Base-by-base conservation (phyloP, 192 early-diverging fungal genomes). In the Coemansia umbellata region DNA sequence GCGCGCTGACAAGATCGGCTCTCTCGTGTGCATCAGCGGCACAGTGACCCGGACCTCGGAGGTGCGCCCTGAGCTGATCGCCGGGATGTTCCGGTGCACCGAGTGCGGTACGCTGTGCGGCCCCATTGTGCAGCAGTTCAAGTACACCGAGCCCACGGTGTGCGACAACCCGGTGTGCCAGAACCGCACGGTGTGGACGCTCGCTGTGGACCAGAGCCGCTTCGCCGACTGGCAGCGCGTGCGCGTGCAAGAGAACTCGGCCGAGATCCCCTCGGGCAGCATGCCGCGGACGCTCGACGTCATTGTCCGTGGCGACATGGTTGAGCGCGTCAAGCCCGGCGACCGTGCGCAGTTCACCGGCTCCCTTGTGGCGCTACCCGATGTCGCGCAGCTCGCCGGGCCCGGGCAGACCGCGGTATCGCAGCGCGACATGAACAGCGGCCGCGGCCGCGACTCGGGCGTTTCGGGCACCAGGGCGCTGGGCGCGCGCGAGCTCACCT, bases 171-270 rank as follows among this genome's bases (percentile, higher is more conserved):
- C 81, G 13, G 80, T 80, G 24, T 97, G 94, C 78, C 79, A 84
- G 37, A 95, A 95, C 72, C 78, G 89, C 35, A 77, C 69, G 8
- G 61, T 81, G 28, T 99, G 94, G 86, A 81, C 81, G 39, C 69
- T 97, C 18, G 72, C 85, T 41, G 82, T 91, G 17, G 91, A 90
- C 62, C 83, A 86, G 56, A 89, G 86, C 67, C 85, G 82, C 58
- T 99, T 97, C 70, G 83, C 84, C 27, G 96, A 99, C 78, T 99
- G 96, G 96, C 96, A 99, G 81, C 85, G 93, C 55, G 84, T 97
- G 36, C 84, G 96, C 7, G 79, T 99, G 37, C 96, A 99, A 69
- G 96, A 99, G 75, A 92, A 94, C 60, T 78, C 94, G 11, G 82
- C 87, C 31, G 94, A 99, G 69, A 96, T 99, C 30, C 96, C 96